These are phyloP conservation scores for Ophiosphaerella herpotricha DNA, from an alignment of 2,329 filamentous ascomycete genomes.

Conservation along the genomic window DNA sequence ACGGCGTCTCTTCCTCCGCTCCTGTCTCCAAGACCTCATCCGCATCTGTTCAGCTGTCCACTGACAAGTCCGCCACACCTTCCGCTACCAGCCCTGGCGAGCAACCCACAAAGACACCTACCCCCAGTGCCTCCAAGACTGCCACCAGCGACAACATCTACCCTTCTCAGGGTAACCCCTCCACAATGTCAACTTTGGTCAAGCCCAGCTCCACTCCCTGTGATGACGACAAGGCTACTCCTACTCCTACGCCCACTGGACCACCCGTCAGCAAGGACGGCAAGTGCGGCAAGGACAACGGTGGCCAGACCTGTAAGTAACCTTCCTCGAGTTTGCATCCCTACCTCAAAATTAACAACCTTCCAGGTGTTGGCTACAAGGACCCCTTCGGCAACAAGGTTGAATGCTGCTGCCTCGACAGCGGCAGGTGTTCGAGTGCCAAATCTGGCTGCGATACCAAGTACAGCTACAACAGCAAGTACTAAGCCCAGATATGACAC, in stretches of 20 bases:
- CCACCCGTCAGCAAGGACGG: constrained; percentile 27
- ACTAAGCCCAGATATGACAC: constrained; percentile 1
- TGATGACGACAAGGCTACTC: constrained; percentile 10
- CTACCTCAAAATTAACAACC: too few relatives aligned
- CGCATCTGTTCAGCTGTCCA: constrained; percentile 2
- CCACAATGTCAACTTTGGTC: not conserved
- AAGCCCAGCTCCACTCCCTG: constrained; percentile 20
- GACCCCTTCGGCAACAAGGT: constrained; percentile 17
- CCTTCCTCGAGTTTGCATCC: not conserved
- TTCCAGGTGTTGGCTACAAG: constrained; percentile 24
- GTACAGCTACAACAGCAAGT: constrained; percentile 34
- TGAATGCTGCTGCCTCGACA: constrained; percentile 32
- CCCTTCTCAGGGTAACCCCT: not conserved
- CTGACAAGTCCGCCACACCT: not conserved
- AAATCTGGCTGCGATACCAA: constrained; percentile 33
- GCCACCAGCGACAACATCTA: not conserved
- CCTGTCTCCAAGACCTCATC: constrained; percentile 5
- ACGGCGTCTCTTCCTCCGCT: constrained; percentile 8
- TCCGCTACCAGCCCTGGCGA: not conserved
- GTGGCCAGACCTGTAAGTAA: constrained; percentile 26
- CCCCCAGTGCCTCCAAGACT: constrained; percentile 3
- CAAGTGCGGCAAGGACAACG: constrained; percentile 28
- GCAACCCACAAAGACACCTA: not conserved
- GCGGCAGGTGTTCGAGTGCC: constrained; percentile 27
- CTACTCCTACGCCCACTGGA: constrained; percentile 16